Base-by-base conservation (phyloP, 441 rosid species). In the Populus hybrid region DNA sequence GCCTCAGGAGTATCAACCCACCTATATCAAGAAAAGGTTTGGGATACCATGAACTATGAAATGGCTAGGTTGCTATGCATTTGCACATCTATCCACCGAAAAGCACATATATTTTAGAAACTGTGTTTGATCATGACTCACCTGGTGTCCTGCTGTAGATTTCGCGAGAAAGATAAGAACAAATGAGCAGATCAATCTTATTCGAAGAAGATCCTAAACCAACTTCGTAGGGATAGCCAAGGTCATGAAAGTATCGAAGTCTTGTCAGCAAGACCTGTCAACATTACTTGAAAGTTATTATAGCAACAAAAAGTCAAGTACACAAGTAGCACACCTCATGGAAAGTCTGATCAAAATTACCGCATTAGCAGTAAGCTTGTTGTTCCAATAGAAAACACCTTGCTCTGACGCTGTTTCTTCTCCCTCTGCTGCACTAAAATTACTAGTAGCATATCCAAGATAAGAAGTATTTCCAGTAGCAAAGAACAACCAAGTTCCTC, bases 301-400 rank as follows among this genome's bases (percentile, higher is more conserved):
- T 45, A 50, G 3, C 6, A 50, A 29, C n/a, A 40, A 73, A n/a
- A 31, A 9, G 21, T 71, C 75, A 38, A 31, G 14, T 36, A 56
- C 45, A 35, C 10, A 45, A 67, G 50, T 20, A 20, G 53, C 31
- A 50, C 42, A n/a, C 33, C 53, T 45, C n/a, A 3, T 64, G 50
- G 33, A 1, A 70, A 36, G 61, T 66, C 28, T 38, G 9, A 1
- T 31, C 28, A 72, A 40, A 31, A 45, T 77, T 87, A 91, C 94
- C 80, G 73, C 80, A 23, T 26, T 86, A 35, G 91, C 86, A 9
- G 81, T 69, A 24, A 88, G 78, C 84, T 89, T 91, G 84, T 85
- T 91, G 84, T 89, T 88, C 94, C 95, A 91, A 75, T 79, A 83
- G 80, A 88, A 89, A 67, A 83, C 71, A 35, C 88, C 88, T 80